Evolutionary conservation across 1,284 basidiomycete species (phyloP).

Genomic region (Papiliotrema nemorosa): DNA sequence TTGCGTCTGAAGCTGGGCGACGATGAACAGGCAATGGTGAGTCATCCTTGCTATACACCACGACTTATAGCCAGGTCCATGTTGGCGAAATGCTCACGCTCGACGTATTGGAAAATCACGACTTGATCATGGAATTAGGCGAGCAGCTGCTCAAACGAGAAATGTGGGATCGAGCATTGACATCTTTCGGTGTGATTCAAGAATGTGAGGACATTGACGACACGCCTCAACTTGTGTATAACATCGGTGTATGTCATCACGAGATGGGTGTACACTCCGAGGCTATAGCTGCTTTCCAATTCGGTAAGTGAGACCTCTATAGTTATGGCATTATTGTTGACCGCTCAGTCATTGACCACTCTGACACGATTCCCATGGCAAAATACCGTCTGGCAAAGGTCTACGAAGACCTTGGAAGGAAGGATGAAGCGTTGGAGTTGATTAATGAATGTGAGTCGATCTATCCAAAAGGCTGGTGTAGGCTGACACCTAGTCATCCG

Average conservation of each 20-base stretch:
- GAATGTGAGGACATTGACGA: constrained; percentile 61
- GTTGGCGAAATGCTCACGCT: constrained; percentile 65
- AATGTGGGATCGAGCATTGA: constrained; percentile 69
- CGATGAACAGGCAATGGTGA: constrained; percentile 73
- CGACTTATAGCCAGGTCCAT: constrained; percentile 60
- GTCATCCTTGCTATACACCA: constrained; percentile 18
- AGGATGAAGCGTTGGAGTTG: constrained; percentile 74
- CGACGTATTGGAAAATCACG: constrained; percentile 69
- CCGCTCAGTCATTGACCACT: too few relatives aligned
- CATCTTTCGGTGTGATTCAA: constrained; percentile 71
- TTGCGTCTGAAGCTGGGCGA: constrained; percentile 78
- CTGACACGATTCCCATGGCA: too few relatives aligned
- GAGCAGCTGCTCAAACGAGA: constrained; percentile 75
- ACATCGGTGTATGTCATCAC: constrained; percentile 58
- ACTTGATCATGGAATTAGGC: constrained; percentile 76
- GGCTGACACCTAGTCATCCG: constrained; percentile 5
- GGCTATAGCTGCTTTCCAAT: constrained; percentile 76
- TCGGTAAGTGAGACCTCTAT: too few relatives aligned
- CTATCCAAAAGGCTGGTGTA: neutral
- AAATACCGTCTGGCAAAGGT: constrained; percentile 86
- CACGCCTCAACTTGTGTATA: constrained; percentile 25
- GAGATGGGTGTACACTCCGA: constrained; percentile 67
- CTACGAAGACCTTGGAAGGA: constrained; percentile 73
- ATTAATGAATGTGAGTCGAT: constrained; percentile 70
- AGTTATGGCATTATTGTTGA: too few relatives aligned